Evolutionary conservation across 805 yeast genomes (phyloP), one percentile per base, ranked within the genome.

Genomic region (Metahyphopichia silvanorum): DNA sequence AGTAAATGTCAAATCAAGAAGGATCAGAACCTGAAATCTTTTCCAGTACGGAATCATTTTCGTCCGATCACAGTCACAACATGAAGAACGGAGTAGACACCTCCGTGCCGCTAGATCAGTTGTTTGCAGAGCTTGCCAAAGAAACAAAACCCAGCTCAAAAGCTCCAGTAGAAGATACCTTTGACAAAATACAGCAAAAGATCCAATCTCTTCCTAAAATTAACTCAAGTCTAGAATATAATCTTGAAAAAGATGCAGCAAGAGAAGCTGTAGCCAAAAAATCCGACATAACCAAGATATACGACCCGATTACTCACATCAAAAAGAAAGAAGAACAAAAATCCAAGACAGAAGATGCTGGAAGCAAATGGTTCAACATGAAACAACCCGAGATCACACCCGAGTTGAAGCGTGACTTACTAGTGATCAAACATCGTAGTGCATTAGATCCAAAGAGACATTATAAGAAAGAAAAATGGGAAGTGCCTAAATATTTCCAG

Each of bases 401-500:
- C 2, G 71, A 73, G 18, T 53, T 85, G 14, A 83, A 83, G 50
- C 71, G 95, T 38, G 98, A 93, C 55, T 54, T 93, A 46, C 66
- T 78, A 49, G 62, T 93, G 11, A 68, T 93, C 38, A 81, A 86
- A 51, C 86, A 91, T 64, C 78, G 98, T 60, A 82, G 84, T 35
- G 96, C 88, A 7, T 69, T 93, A 40, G 98, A 93, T 54, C 98
- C 97, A 6, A 93, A 93, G 62, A 76, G 97, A 47, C 96, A 87
- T 60, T 93, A 93, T 62, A 87, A 86, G 60, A 86, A 86, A 55
- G 93, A 83, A 38, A 79, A 79, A 40, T 82, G 88, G 83, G 71
- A 69, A 31, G 69, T 72, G 6, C 91, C 95, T 28, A 86, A 84
- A 49, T 77, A 70, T 43, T 88, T 93, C 55, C 93, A 91, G 37